Evolutionary conservation across 306 rosid species (phyloP), one percentile per base, ranked within the genome.

Genomic region (Dalbergia cochinchinensis): DNA sequence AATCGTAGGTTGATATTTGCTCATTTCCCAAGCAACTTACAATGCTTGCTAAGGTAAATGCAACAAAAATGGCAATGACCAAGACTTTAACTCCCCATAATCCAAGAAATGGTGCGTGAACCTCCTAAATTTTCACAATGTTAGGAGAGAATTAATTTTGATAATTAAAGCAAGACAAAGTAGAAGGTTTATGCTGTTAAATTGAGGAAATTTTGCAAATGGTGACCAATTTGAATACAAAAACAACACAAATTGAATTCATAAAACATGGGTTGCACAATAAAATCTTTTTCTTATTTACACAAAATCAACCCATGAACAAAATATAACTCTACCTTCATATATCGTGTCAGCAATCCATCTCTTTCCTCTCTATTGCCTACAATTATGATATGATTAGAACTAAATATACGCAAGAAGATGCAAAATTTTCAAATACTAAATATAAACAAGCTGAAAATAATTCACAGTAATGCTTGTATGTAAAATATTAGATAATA

Each of bases 51-150:
- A 92, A 76, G 74, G 97, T 81, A 78, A 92, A 86, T 35, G 91
- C 99, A 69, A 63, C 83, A 90, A 94, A 94, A 69, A 91, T 31
- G 33, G 90, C 91, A 53, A 91, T 41, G 77, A 92, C 93, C 80
- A 77, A 80, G 79, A 92, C 86, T 86, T 92, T 91, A 73, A 94
- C 97, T 55, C 89, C 95, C 97, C 95, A 83, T 71, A 81, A 85
- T 71, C 93, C 99, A 84, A 94, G 99, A 80, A 94, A 35, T 58
- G 92, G 95, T 18, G 99, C 94, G 74, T 94, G 99, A 76, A 94
- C 84, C 73, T 94, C 95, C 99, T 94, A 78, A 31, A 87, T 60
- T 74, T 81, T 76, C 86, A 83, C 57, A 69, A 71, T 34, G 51
- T 69, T 11, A 50, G 16, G 68, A 66, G 48, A 41, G 62, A 65